Percentiles rank a stretch among this genome's conserved stretches.
phyloP scores from a whole-genome alignment of 306 rosid species.

The Pyrus bretschneideri region DNA sequence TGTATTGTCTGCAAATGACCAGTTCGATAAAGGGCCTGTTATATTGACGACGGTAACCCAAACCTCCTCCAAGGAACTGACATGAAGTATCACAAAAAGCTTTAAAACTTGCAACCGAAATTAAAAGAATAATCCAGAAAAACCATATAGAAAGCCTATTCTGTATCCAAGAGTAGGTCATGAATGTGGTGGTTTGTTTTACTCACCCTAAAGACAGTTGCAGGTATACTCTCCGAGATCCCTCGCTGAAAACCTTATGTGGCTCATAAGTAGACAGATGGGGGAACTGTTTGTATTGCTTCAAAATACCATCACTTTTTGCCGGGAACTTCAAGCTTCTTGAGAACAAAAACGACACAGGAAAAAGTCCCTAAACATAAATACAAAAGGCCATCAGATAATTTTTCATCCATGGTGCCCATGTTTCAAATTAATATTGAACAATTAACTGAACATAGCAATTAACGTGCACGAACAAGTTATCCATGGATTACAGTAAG shows the following conservation, averaged over 20 bases:
- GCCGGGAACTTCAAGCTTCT: conserved; percentile 78
- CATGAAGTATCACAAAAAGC: conserved; percentile 14
- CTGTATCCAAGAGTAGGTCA: neutral
- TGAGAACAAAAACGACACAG: conserved; percentile 72
- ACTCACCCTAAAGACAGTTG: conserved; percentile 90
- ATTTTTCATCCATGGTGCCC: conserved; percentile 5
- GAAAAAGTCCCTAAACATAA: conserved; percentile 66
- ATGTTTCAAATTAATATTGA: neutral
- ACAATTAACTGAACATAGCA: neutral
- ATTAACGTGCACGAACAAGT: neutral
- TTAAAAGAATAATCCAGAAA: neutral
- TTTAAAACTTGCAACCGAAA: neutral
- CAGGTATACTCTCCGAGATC: conserved; percentile 61
- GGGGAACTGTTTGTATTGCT: conserved; percentile 57
- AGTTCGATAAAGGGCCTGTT: conserved; percentile 93
- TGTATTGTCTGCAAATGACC: conserved; percentile 86
- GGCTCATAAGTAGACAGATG: conserved; percentile 39
- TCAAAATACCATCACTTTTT: conserved; percentile 36
- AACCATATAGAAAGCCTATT: neutral
- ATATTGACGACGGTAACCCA: conserved; percentile 91
- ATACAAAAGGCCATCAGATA: conserved; percentile 17
- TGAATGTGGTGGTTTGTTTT: conserved; percentile 4
- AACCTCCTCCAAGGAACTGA: conserved; percentile 78
- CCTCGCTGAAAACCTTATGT: conserved; percentile 29
- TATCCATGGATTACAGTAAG: neutral